Conservation (phyloP, 1,284 basidiomycete genomes). For the Omphalotus olearius region DNA sequence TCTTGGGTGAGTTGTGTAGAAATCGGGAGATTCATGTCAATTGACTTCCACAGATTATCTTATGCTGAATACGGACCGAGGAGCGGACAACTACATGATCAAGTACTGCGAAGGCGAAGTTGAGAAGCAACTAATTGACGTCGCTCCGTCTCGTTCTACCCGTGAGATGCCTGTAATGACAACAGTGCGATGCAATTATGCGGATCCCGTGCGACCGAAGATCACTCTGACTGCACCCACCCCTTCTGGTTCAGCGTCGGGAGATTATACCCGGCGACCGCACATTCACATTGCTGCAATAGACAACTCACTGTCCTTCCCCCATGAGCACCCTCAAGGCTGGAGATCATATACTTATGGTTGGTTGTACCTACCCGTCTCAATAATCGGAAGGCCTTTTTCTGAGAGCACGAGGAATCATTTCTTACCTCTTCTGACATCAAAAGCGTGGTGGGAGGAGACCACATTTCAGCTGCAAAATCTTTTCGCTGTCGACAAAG, state of each 20-base stretch:
- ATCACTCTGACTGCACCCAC: constrained; percentile 31
- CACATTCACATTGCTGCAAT: constrained; percentile 87
- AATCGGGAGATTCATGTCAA: neutral
- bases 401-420: constrained; percentile 78
- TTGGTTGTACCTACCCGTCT: constrained; percentile 87
- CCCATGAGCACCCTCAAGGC: constrained; percentile 83
- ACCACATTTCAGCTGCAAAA: constrained; percentile 76
- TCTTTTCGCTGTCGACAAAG: constrained; percentile 77
- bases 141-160: constrained; percentile 67
- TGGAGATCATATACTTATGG: constrained; percentile 92
- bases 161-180: constrained; percentile 69
- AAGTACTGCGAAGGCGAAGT: constrained; percentile 78
- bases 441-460: constrained; percentile 87
- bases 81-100: constrained; percentile 87
- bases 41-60: constrained; percentile 58
- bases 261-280: constrained; percentile 46
- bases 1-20: constrained; percentile 51
- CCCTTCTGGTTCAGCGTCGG: constrained; percentile 27
- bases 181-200: constrained; percentile 50
- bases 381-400: constrained; percentile 81
- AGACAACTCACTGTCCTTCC: constrained; percentile 91
- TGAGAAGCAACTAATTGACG: constrained; percentile 69
- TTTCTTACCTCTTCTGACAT: constrained; percentile 79
- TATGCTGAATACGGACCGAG: constrained; percentile 86
- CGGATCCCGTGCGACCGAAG: constrained; percentile 33